Base-by-base conservation (phyloP, 148 eudicot species). In the Rhododendron henanense region DNA sequence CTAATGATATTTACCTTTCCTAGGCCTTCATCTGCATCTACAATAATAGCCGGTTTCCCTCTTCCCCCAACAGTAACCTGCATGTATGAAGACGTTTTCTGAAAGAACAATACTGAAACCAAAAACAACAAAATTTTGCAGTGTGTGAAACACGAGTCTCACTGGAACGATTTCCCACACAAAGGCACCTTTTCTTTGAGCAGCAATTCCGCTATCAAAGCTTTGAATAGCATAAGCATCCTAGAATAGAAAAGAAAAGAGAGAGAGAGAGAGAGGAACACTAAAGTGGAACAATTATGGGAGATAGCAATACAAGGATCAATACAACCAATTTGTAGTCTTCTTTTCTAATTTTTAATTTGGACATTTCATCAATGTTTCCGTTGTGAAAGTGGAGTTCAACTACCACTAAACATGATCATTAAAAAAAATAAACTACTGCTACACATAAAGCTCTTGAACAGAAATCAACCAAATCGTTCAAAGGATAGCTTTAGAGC, bases 141-240 rank as follows among this genome's bases (percentile, higher is more conserved):
- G 35, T 33, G 59, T 33, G 18, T 10, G 69, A 77, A 67, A 35
- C 75, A 33, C 57, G 75, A 85, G 39, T 84, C 96, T 91, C 75
- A 94, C 99, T 71, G 99, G 98, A 86, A 91, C 92, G 82, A 97
- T 94, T 89, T 97, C 99, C 99, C 99, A 97, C 76, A 90, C 86
- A 89, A 97, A 97, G 79, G 96, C 94, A 88, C 98, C 98, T 86
- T 78, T 89, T 14, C 91, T 84, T 92, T 94, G 93, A 15, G 99
- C 98, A 90, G 96, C 91, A 88, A 92, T 90, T 88, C 95, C 99
- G 69, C 95, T 93, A 45, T 93, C 91, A 90, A 90, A 97, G 93
- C 99, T 97, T 87, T 87, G 92, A 88, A 94, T 90, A 87, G 99
- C 99, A 94, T 93, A 95, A 67, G 92, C 85, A 91, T 97, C 98